Evolutionary conservation across 345 rosid species (phyloP), one percentile per base, ranked within the genome.

Genomic region (Zanthoxylum bungeanum): DNA sequence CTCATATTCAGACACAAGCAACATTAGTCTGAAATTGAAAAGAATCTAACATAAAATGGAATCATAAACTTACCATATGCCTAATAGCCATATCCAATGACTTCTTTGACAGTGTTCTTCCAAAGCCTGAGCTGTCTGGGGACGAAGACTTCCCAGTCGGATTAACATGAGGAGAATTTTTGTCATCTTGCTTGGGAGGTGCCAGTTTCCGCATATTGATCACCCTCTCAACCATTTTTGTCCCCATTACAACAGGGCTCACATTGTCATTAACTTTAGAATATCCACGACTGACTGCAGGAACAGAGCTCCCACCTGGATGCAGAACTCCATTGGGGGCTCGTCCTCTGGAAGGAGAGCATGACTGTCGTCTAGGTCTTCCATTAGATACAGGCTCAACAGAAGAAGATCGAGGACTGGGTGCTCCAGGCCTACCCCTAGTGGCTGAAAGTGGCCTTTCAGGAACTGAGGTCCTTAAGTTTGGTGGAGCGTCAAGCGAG

Each of bases 21-120:
- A 64, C 25, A 53, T 66, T 47, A 69, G 21, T 64, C 66, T 39
- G 50, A 46, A 44, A 44, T 14, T 17, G 49, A 44, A 14, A 44
- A 42, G 46, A 40, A n/a, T n/a, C n/a, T 36, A 9, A 28, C 9
- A 21, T 4, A 22, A 31, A 60, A 22, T 19, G 56, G 4, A 47
- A 66, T 68, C 7, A 56, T 14, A 14, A 42, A 70, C 96, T 63
- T 71, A 95, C 99, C 99, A 95, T 95, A 67, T 95, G 99, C 70
- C 99, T 83, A 49, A 95, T 91, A 36, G 99, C 98, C 99, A 95
- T 95, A 73, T 95, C 99, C 80, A 95, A 79, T 14, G 99, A 95
- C 72, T 95, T 95, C 92, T 95, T 95, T 49, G 99, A 95, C 68
- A 95, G 93, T 5, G 93, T 77, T 81, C 99, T 85, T 61, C 98